A percentile compares a stretch with the other conserved stretches of the same genome.
Evolutionary conservation across 139 green algal species (phyloP).

Genomic region (Chlorella sp.): DNA sequence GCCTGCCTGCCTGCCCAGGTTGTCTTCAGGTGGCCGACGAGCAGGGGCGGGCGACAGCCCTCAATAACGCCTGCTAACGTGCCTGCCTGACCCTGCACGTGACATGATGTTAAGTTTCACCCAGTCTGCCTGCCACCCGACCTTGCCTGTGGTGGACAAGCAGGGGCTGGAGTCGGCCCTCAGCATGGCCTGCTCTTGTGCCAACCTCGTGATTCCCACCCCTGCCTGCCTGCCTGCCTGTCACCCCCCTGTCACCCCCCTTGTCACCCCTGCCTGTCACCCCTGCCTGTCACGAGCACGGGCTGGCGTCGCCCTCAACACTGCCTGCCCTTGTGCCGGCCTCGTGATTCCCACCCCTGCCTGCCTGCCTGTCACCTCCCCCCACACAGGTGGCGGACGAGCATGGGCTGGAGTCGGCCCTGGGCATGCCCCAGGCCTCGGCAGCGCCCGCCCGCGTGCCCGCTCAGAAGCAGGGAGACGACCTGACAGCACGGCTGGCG

Average conservation of each 20-base stretch:
- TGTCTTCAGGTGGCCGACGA: conserved; percentile 88
- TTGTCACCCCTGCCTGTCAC: too few species aligned
- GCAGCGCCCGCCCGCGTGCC: not conserved
- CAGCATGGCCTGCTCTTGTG: too few species aligned
- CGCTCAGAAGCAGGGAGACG: conserved; percentile 45
- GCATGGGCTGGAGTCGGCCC: conserved; percentile 84
- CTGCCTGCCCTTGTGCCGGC: too few species aligned
- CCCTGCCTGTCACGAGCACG: too few species aligned
- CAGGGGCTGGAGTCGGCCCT: conserved; percentile 85
- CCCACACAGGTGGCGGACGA: conserved; percentile 82
- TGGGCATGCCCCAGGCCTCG: conserved; percentile 20
- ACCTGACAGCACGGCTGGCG: conserved; percentile 81
- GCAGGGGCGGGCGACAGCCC: conserved; percentile 83
- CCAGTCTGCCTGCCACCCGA: not conserved
- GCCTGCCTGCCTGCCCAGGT: not conserved
- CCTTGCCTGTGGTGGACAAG: conserved; percentile 82
- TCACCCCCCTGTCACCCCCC: not conserved
- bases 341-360: not conserved
- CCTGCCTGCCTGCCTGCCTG: not conserved
- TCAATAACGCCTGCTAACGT: not conserved
- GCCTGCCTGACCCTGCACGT: not conserved
- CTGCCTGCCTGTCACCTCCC: not conserved
- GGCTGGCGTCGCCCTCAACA: too few species aligned
- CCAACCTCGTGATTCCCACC: too few species aligned
- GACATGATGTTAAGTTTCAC: not conserved